These are phyloP conservation scores for Anisodus acutangulus DNA, from an alignment of 257 asterid species.

Conservation along the genomic window DNA sequence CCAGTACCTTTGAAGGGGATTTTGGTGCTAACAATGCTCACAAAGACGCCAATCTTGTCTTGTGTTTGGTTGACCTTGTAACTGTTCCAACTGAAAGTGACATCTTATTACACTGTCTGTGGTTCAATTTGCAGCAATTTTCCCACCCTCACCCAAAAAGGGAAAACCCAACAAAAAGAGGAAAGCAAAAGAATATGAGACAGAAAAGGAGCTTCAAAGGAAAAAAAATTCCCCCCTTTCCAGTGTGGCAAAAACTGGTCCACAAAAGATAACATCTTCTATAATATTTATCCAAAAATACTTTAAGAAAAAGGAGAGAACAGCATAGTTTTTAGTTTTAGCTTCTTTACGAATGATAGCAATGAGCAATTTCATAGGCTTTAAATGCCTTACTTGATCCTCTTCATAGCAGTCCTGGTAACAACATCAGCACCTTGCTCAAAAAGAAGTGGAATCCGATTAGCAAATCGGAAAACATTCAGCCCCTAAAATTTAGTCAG, in stretches of 20 bases:
- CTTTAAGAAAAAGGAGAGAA: neutral
- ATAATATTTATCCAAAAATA: neutral
- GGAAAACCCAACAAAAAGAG: conserved; percentile 12
- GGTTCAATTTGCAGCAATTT: conserved; percentile 14
- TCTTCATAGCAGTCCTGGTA: conserved; percentile 83
- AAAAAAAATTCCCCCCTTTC: neutral
- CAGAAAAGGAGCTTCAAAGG: neutral
- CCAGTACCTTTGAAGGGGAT: conserved; percentile 94
- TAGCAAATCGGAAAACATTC: conserved; percentile 88
- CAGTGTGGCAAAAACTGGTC: neutral
- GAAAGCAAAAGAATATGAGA: neutral
- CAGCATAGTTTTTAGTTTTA: neutral
- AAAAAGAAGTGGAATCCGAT: conserved; percentile 90
- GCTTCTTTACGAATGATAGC: neutral
- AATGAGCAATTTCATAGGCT: conserved; percentile 18
- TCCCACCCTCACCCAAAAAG: neutral
- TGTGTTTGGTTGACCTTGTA: conserved; percentile 92
- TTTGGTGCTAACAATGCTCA: conserved; percentile 94
- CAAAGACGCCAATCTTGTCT: conserved; percentile 88
- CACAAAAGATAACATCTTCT: neutral
- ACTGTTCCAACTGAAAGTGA: conserved; percentile 70
- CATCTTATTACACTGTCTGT: neutral
- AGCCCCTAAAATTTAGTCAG: conserved; percentile 64
- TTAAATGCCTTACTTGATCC: conserved; percentile 69
- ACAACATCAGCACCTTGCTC: conserved; percentile 99